phyloP scores from a whole-genome alignment of 192 early-diverging fungal genomes.

The Backusella circina region DNA sequence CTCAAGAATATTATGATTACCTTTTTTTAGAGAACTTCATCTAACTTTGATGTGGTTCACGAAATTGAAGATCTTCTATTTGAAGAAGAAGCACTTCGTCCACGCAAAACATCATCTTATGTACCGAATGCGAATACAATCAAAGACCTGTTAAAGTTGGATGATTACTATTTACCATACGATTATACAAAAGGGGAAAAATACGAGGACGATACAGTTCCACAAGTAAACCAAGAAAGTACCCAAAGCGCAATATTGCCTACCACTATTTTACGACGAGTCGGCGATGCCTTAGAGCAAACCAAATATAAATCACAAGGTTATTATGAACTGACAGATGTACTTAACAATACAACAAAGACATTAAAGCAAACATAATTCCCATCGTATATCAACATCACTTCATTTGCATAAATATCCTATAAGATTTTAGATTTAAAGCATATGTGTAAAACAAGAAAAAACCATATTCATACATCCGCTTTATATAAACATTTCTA shows the following conservation, averaged over 20 bases:
- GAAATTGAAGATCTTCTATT: slow-evolving; percentile 94
- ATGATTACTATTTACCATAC: slow-evolving; percentile 66
- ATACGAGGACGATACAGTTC: not conserved
- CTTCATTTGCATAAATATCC: not conserved
- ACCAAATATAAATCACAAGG: slow-evolving; percentile 8
- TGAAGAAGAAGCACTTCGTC: slow-evolving; percentile 91
- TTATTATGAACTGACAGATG: not conserved
- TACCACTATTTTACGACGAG: not conserved
- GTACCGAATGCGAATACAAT: slow-evolving; percentile 16
- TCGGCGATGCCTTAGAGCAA: not conserved
- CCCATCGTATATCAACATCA: not conserved
- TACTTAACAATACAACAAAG: not conserved
- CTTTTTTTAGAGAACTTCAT: slow-evolving; percentile 59
- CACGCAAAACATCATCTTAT: slow-evolving; percentile 52
- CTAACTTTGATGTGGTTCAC: slow-evolving; percentile 96
- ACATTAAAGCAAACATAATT: not conserved
- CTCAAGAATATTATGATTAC: not conserved
- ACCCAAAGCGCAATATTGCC: not conserved
- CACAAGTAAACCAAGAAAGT: not conserved
- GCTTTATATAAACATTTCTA: not conserved
- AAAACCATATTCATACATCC: not conserved
- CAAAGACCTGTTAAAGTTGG: slow-evolving; percentile 63
- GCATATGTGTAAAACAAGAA: not conserved
- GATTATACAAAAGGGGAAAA: slow-evolving; percentile 55
- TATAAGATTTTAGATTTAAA: not conserved